phyloP scores from a whole-genome alignment of 495 filamentous ascomycete species.

The Wilcoxina mikolae region DNA sequence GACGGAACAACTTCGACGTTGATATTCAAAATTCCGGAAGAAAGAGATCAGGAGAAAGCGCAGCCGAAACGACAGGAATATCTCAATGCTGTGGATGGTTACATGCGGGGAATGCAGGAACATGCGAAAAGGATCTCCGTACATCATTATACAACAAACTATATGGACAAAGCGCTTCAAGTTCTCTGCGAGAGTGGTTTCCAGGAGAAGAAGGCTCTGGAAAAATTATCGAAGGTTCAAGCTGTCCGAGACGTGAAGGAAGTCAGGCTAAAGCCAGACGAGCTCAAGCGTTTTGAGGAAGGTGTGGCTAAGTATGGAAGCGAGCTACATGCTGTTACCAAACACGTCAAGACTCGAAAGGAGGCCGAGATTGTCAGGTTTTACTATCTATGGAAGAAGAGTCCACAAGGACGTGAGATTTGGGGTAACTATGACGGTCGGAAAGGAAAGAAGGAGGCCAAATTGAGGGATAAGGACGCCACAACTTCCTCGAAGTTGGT shows the following conservation, averaged over 20 bases:
- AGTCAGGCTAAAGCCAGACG: slow-evolving; percentile 61
- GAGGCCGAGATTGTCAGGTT: slow-evolving; percentile 71
- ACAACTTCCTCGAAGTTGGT: slow-evolving; percentile 53
- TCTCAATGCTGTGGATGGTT: slow-evolving; percentile 11
- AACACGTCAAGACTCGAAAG: slow-evolving; percentile 67
- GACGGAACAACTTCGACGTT: slow-evolving; percentile 37
- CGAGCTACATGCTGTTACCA: slow-evolving; percentile 67
- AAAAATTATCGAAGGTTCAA: slow-evolving; percentile 48
- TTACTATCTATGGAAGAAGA: slow-evolving; percentile 99
- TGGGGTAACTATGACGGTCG: slow-evolving; percentile 80
- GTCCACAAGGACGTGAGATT: slow-evolving; percentile 63
- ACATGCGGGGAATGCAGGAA: slow-evolving; percentile 13
- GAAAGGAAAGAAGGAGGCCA: slow-evolving; percentile 74
- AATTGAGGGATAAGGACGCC: slow-evolving; percentile 44
- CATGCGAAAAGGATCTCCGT: slow-evolving; percentile 9
- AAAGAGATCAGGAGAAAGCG: slow-evolving; percentile 25
- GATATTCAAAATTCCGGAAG: slow-evolving; percentile 44
- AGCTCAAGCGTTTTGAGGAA: slow-evolving; percentile 82
- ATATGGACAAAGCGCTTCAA: slow-evolving; percentile 71
- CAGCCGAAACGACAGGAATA: slow-evolving; percentile 12
- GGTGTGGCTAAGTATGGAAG: slow-evolving; percentile 83
- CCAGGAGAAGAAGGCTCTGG: slow-evolving; percentile 56
- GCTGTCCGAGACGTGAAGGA: slow-evolving; percentile 69
- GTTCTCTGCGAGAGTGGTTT: slow-evolving; percentile 57
- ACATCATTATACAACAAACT: slow-evolving; percentile 55